phyloP scores from a whole-genome alignment of 352 stramenopile species.

The Phytophthora boehmeriae region DNA sequence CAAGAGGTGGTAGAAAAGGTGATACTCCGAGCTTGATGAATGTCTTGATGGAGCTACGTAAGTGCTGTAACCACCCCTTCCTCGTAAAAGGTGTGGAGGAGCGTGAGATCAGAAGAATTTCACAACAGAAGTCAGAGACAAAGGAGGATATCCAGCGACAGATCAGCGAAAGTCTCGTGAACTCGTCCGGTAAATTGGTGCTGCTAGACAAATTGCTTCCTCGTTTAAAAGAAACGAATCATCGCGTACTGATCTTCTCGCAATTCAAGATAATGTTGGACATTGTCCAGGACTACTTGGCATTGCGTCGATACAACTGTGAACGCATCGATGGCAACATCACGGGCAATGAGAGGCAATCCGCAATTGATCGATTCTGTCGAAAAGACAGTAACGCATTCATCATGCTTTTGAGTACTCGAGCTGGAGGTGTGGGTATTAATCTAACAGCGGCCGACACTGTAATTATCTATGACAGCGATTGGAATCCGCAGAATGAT shows the following conservation, averaged over 20 bases:
- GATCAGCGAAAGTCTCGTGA: constrained; percentile 91
- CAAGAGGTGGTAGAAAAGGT: constrained; percentile 67
- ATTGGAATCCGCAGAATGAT: constrained; percentile 99
- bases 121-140: constrained; percentile 54
- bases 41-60: constrained; percentile 94
- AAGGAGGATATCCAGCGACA: constrained; percentile 63
- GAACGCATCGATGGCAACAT: constrained; percentile 99
- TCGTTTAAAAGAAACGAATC: constrained; percentile 94
- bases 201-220: constrained; percentile 99
- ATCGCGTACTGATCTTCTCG: constrained; percentile 98
- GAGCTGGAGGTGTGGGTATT: constrained; percentile 98
- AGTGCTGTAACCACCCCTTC: constrained; percentile 96
- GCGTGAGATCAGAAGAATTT: constrained; percentile 65
- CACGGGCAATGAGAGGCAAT: constrained; percentile 95
- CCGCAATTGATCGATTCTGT: constrained; percentile 92
- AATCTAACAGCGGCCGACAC: constrained; percentile 94
- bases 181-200: constrained; percentile 97
- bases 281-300: constrained; percentile 99
- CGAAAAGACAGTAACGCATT: constrained; percentile 82
- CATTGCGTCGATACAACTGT: constrained; percentile 90
- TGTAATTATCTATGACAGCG: constrained; percentile 96
- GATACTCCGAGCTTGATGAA: constrained; percentile 90
- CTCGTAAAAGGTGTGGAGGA: constrained; percentile 91
- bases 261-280: constrained; percentile 99
- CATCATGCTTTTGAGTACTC: constrained; percentile 98